Conservation (phyloP, 106 monocot species). For the Allium cepa region DNA sequence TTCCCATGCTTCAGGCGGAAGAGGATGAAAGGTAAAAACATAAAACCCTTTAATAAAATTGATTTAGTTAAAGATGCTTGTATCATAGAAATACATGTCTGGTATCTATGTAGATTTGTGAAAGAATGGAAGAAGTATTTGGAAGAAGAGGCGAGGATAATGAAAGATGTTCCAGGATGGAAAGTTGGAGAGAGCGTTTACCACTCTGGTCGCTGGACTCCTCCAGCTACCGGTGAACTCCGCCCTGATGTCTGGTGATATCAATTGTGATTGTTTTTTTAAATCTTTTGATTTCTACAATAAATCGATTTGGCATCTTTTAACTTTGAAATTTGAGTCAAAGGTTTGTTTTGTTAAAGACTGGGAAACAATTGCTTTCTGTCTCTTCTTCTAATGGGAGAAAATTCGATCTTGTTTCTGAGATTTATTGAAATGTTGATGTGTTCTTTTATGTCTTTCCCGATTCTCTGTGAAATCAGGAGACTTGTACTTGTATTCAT, state of each 20-base stretch:
- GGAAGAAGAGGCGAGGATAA: constrained; percentile 83
- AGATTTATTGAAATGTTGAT: too few species aligned
- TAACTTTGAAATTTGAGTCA: too few species aligned
- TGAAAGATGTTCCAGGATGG: constrained; percentile 97
- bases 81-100: not conserved
- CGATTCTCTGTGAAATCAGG: too few species aligned
- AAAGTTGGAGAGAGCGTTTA: constrained; percentile 88
- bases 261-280: not conserved
- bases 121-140: constrained; percentile 79
- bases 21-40: constrained; percentile 77
- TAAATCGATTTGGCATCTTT: too few species aligned
- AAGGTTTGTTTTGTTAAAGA: too few species aligned
- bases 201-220: constrained; percentile 83
- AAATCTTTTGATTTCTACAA: too few species aligned
- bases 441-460: too few species aligned
- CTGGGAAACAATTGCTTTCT: too few species aligned
- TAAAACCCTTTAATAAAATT: not conserved
- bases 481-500: too few species aligned
- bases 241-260: constrained; percentile 80
- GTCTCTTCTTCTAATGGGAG: too few species aligned
- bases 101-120: constrained; percentile 44
- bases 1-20: constrained; percentile 93
- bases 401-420: too few species aligned
- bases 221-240: constrained; percentile 83
- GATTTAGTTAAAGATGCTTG: not conserved